Base-by-base conservation (phyloP, 2,329 filamentous ascomycete species). In the Endoconidiophora laricicola region DNA sequence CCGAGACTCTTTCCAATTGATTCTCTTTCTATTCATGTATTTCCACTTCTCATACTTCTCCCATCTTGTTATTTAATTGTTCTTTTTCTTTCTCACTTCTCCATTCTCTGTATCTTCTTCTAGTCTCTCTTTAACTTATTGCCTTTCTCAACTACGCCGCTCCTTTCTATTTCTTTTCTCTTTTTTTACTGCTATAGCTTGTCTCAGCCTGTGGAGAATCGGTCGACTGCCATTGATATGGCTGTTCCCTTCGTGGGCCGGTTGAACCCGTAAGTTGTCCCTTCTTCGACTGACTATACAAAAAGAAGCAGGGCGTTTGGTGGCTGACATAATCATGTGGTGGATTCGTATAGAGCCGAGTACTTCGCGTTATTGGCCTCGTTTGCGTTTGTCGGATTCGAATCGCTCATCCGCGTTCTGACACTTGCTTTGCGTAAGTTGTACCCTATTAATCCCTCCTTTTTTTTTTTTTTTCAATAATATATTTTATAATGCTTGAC, bases 361-460 rank as follows among this genome's bases (percentile, higher is more conserved):
- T 96, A 96, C 67, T 66, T 93, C 55, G 86, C 88, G 38, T 76
- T 98, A 41, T 66, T 91, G 44, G 79, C 80, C 50, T 96, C 90
- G 6, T 83, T 96, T 59, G 60, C 86, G 48, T 75, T 98, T 37
- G 81, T 96, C 52, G 73, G 78, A 44, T 72, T 94, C 56, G 91
- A 98, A 65, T 79, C 80, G 51, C 60, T 94, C 54, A 82, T 94
- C 58, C 80, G 90, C 58, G 70, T 94, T 52, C 76, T 94, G 55
- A 96, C 91, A 1, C 75, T 95, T 54, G 85, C 86, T 36, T 74
- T 98, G 40, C 91, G 83, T 88, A 68, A 62, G 81, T 68, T 29
- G 43, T 9, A 33, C 26, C 26, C 7, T 33, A 33, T 33, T 33
- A 33, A 33, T 33, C 29, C 29, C 48, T 39, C 23, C 29, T 6